A percentile compares a stretch with the other conserved stretches of the same genome.
Conservation (phyloP, 2,329 filamentous ascomycete genomes). For the Mycosphaerella sp. region DNA sequence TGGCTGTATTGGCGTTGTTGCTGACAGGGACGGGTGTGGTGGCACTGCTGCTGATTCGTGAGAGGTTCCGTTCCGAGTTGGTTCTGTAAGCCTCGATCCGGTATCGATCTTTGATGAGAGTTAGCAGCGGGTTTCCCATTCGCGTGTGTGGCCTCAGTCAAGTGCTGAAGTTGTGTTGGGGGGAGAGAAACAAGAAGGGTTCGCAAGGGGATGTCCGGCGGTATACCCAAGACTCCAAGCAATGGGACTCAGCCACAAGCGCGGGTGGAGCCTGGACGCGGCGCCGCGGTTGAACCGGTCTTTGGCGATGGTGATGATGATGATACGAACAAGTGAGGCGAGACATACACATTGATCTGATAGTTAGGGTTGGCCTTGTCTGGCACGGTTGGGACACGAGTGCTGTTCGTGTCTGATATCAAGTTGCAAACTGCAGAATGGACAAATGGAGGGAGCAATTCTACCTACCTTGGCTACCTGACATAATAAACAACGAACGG, state of each 20-base stretch:
- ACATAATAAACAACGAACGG: no score
- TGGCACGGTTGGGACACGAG: background rate
- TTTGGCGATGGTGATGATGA: background rate
- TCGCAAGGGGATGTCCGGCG: background rate
- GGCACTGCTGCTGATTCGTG: slow-evolving; percentile 10
- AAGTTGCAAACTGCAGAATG: background rate
- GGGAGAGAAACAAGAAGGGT: background rate
- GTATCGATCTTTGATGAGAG: slow-evolving; percentile 15
- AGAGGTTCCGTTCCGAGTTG: slow-evolving; percentile 12
- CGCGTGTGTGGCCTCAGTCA: slow-evolving; percentile 12
- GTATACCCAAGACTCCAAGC: background rate
- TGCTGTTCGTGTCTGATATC: background rate
- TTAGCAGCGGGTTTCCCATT: slow-evolving; percentile 17
- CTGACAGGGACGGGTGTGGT: background rate
- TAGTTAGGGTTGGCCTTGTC: background rate
- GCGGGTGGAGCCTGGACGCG: background rate
- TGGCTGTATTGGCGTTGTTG: slow-evolving; percentile 10
- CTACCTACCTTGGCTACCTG: background rate
- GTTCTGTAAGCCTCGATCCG: slow-evolving; percentile 11
- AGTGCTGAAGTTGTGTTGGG: slow-evolving; percentile 9
- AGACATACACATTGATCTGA: background rate
- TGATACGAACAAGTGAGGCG: slow-evolving; percentile 2
- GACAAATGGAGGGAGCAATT: background rate
- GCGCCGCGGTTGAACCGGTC: background rate
- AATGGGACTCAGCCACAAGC: background rate